Base-by-base conservation (phyloP, 225 moss, liverwort and hornwort species). In the Sphagnum contortum region DNA sequence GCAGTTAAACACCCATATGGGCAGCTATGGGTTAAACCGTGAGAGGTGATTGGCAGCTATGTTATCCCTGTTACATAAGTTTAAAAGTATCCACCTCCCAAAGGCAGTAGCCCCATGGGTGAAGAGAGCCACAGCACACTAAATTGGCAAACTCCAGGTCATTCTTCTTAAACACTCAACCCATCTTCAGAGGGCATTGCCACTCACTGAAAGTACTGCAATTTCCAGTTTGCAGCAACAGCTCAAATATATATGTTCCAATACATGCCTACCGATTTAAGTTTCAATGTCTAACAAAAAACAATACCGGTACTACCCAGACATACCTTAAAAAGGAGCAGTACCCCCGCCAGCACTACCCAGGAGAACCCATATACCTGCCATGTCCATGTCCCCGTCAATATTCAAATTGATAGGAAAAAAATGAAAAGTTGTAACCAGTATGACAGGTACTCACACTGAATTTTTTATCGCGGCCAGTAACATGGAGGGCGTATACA, bases 321-420 rank as follows among this genome's bases (percentile, higher is more conserved):
- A 6, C 12, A 58, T 66, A 84, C 84, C 77, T 84, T 84, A 48
- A 80, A 84, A 45, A 84, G 61, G 59, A 84, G 4, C 54, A 84
- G 70, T 1, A 75, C 64, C 66, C 77, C 84, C 66, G 75, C 61
- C 69, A 84, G 63, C 12, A 81, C 80, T 65, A 62, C 77, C 84
- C 84, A 84, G 57, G 84, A 84, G 73, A 77, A 84, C 5, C 84
- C 80, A 51, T 84, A 84, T 9, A 84, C 84, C 84, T 84, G 77
- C 44, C 58, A 58, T 58, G n/a, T 58, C 58, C 13, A 58, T 58
- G 44, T 58, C 13, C 58, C 12, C 44, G 6, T 13, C 4, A 3
- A 58, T 13, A 58, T 8, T 13, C 8, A 44, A 58, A 13, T 13
- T 13, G 58, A 58, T 58, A 8, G 44, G 29, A 61, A 61, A 9